Conservation (phyloP, 2,329 filamentous ascomycete genomes). For the Mycogone perniciosa region DNA sequence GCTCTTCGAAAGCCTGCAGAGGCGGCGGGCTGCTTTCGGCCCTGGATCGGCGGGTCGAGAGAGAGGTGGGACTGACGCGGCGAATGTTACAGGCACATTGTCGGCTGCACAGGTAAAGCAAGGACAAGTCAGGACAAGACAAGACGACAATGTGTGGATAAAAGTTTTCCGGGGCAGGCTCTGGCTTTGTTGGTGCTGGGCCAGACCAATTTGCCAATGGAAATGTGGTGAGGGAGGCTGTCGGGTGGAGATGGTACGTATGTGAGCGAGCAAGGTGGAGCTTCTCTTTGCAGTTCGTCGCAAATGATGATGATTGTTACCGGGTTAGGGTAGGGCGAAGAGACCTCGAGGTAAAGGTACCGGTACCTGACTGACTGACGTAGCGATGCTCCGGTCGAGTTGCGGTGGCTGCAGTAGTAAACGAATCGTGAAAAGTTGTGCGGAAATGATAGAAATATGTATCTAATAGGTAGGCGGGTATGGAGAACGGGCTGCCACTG, state of each 20-base stretch:
- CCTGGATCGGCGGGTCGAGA: slow-evolving; percentile 11
- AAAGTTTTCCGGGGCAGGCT: neutral
- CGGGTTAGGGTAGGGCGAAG: too few species aligned
- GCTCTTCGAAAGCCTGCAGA: neutral
- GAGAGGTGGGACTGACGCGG: slow-evolving; percentile 7
- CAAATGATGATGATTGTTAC: too few species aligned
- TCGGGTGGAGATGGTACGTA: neutral
- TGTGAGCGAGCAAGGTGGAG: neutral
- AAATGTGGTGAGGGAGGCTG: neutral
- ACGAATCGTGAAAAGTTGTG: too few species aligned
- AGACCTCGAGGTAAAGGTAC: too few species aligned
- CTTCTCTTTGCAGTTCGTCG: neutral
- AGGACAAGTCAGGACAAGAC: neutral
- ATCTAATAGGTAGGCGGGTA: too few species aligned
- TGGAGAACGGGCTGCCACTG: too few species aligned
- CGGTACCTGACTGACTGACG: too few species aligned
- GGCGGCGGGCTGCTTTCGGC: slow-evolving; percentile 8
- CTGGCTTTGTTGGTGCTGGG: neutral
- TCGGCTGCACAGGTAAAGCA: neutral
- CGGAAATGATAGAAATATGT: too few species aligned
- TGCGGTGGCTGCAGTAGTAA: too few species aligned
- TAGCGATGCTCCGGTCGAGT: too few species aligned
- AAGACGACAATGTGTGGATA: neutral
- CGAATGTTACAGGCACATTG: slow-evolving; percentile 10
- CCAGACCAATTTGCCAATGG: neutral